These are phyloP conservation scores for Aspergillus fumigatus DNA, from an alignment of 2,329 filamentous ascomycete species.

Conservation along the genomic window DNA sequence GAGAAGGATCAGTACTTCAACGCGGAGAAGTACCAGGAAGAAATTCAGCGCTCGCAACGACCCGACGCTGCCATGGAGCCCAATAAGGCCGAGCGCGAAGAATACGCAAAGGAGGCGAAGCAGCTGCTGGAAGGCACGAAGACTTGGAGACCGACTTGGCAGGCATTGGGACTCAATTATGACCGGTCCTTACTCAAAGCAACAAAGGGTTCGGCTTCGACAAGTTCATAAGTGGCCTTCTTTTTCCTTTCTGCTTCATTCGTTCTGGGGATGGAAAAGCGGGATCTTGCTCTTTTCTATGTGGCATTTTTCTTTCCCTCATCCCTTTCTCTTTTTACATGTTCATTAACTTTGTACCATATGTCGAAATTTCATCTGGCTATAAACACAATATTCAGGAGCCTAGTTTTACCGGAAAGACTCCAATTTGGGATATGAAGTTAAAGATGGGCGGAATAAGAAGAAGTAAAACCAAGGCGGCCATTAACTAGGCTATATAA, in stretches of 20 bases:
- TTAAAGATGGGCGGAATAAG: not conserved
- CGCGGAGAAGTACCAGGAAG: constrained; percentile 46
- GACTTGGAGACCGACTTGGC: constrained; percentile 55
- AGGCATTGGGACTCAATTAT: constrained; percentile 38
- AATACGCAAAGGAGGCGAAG: constrained; percentile 58
- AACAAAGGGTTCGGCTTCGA: constrained; percentile 9
- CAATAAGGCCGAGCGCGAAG: constrained; percentile 40
- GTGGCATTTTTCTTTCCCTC: not conserved
- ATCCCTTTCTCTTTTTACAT: not conserved
- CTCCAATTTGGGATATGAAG: not conserved
- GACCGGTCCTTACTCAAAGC: constrained; percentile 23
- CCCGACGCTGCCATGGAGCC: constrained; percentile 32
- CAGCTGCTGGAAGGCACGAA: constrained; percentile 57
- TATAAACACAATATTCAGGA: not conserved
- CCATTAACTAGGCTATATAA: not conserved
- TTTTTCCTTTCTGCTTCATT: constrained; percentile 2
- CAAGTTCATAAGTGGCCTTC: constrained; percentile 8
- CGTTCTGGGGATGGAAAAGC: constrained; percentile 3
- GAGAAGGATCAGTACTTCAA: constrained; percentile 57
- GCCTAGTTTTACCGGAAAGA: not conserved
- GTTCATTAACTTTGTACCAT: not conserved
- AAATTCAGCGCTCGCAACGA: constrained; percentile 33
- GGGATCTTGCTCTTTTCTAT: constrained; percentile 2
- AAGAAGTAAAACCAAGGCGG: not conserved
- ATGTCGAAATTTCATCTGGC: not conserved